Conservation (phyloP, 805 yeast species). For the Candida loeiensis region DNA sequence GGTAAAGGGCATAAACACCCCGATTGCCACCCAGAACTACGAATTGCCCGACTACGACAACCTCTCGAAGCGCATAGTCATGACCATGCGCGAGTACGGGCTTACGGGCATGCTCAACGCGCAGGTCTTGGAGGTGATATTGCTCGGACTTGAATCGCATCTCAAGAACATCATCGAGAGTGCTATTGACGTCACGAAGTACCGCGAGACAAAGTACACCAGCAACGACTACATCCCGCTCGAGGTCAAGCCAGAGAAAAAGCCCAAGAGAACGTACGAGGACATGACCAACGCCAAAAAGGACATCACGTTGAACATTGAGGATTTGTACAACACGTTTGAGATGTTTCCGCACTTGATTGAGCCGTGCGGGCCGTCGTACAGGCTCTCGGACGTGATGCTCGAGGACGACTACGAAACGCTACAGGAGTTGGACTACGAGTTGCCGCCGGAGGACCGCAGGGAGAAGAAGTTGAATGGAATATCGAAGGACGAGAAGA, state of each 20-base stretch:
- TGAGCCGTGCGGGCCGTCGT: slow-evolving; percentile 63
- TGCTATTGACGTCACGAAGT: slow-evolving; percentile 67
- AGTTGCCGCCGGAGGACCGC: slow-evolving; percentile 24
- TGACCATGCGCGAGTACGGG: slow-evolving; percentile 88
- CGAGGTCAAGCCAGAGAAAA: slow-evolving; percentile 12
- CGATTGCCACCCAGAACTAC: slow-evolving; percentile 70
- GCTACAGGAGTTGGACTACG: slow-evolving; percentile 20
- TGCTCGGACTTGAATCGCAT: slow-evolving; percentile 80
- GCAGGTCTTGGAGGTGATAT: slow-evolving; percentile 72
- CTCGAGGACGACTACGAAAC: slow-evolving; percentile 14
- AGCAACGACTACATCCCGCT: slow-evolving; percentile 31
- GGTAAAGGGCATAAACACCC: slow-evolving; percentile 77
- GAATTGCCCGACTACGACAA: slow-evolving; percentile 80
- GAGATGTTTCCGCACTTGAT: slow-evolving; percentile 62
- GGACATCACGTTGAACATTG: slow-evolving; percentile 51
- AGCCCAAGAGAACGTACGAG: slow-evolving; percentile 19
- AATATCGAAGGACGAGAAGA: slow-evolving; percentile 6
- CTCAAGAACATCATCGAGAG: slow-evolving; percentile 70
- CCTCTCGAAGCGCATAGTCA: slow-evolving; percentile 65
- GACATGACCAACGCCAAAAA: slow-evolving; percentile 13
- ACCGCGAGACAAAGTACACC: slow-evolving; percentile 48
- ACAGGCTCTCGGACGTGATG: slow-evolving; percentile 43
- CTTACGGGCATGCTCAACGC: slow-evolving; percentile 74
- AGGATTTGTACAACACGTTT: slow-evolving; percentile 64
- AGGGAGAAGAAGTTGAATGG: slow-evolving; percentile 4